Conservation (phyloP, 2,329 filamentous ascomycete species). For the Trichocomaceae sp. region DNA sequence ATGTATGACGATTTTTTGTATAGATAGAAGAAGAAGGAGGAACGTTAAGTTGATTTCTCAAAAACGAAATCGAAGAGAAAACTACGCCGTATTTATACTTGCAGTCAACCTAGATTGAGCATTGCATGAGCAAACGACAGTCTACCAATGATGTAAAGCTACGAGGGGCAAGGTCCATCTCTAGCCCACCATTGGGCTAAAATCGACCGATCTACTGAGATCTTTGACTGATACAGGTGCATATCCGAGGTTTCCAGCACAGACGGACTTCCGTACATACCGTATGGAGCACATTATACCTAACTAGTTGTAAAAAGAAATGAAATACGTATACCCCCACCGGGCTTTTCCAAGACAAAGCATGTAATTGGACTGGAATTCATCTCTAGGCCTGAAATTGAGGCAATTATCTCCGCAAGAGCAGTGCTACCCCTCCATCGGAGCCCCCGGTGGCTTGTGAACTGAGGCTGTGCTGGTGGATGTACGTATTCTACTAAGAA, state of each 20-base stretch:
- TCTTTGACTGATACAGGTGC: background rate
- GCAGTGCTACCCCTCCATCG: background rate
- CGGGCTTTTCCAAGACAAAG: background rate
- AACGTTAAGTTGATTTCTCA: background rate
- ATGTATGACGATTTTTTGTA: background rate
- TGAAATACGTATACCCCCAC: background rate
- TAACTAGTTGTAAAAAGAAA: background rate
- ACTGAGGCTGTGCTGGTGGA: constrained; percentile 3
- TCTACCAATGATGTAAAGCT: constrained; percentile 1
- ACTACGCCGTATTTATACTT: constrained; percentile 2
- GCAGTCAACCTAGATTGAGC: background rate
- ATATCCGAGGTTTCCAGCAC: background rate
- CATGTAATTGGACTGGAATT: background rate
- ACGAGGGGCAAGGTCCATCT: constrained; percentile 5
- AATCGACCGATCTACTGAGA: background rate
- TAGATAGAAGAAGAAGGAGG: background rate
- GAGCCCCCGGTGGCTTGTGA: constrained; percentile 4
- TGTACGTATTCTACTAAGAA: background rate
- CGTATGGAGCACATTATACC: too few species aligned
- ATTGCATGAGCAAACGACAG: background rate
- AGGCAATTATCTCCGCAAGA: constrained; percentile 6
- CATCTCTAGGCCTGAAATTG: background rate
- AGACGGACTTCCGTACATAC: too few species aligned
- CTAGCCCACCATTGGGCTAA: background rate
- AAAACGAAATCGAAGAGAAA: background rate